Evolutionary conservation across 2,329 filamentous ascomycete genomes (phyloP).

Genomic region (Stylonectria norvegica): DNA sequence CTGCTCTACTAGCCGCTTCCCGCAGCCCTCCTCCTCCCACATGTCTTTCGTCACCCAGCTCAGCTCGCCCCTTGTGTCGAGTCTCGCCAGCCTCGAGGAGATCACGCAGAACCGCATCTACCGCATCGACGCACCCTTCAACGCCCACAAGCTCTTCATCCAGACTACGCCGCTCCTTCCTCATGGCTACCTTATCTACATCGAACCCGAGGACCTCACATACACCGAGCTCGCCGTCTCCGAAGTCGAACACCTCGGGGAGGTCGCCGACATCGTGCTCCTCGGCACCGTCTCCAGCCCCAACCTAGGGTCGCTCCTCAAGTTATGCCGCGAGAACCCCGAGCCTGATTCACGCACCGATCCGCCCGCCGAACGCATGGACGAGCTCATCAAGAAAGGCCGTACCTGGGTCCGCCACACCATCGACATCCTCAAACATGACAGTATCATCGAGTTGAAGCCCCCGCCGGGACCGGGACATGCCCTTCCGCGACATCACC

Average conservation of each 20-base stretch:
- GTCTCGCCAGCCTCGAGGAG: no score
- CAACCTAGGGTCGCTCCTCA: conserved; percentile 13
- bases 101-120: conserved; percentile 21
- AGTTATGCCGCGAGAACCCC: conserved; percentile 11
- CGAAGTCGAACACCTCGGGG: conserved; percentile 1
- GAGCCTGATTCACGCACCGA: conserved; percentile 2
- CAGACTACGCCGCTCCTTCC: conserved; percentile 8
- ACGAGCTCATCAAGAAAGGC: conserved; percentile 3
- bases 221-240: conserved; percentile 11
- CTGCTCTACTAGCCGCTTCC: no score
- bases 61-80: no score
- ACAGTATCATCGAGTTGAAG: no score
- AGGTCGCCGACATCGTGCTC: conserved; percentile 10
- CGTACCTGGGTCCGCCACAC: conserved; percentile 12
- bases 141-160: conserved; percentile 19
- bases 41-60: conserved; percentile 3
- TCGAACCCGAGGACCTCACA: not conserved
- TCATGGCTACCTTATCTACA: conserved; percentile 11
- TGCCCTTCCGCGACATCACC: conserved; percentile 18
- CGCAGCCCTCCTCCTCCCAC: not conserved
- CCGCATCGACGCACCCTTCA: conserved; percentile 15
- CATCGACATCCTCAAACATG: conserved; percentile 1
- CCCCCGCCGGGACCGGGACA: conserved; percentile 3
- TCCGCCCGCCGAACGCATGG: not conserved
- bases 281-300: conserved; percentile 21